Conservation (phyloP, 2,329 filamentous ascomycete genomes). For the Ophiostoma pallidulum region DNA sequence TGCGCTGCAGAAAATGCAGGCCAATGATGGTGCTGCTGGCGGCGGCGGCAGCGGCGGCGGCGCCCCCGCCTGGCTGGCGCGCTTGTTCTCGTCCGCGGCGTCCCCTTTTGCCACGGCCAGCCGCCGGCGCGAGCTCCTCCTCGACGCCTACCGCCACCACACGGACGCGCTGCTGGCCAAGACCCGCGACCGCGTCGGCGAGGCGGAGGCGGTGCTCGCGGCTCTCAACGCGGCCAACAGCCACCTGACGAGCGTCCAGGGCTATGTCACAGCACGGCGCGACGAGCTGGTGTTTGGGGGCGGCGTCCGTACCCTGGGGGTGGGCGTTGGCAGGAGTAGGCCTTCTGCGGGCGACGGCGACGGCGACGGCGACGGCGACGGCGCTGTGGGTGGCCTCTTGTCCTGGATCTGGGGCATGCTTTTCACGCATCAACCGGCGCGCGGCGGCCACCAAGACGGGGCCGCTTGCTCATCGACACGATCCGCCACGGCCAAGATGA, state of each 20-base stretch:
- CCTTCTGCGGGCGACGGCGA: not conserved
- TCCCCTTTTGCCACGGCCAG: not conserved
- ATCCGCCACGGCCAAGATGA: not conserved
- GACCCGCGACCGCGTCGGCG: slow-evolving; percentile 56
- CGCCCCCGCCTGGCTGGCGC: slow-evolving; percentile 27
- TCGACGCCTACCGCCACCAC: slow-evolving; percentile 68
- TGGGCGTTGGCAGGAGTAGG: not conserved
- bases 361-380: not conserved
- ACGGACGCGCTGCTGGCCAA: slow-evolving; percentile 60
- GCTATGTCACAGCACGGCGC: slow-evolving; percentile 52
- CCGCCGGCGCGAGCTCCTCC: slow-evolving; percentile 36
- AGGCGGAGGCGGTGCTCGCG: slow-evolving; percentile 58
- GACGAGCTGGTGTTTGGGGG: slow-evolving; percentile 47
- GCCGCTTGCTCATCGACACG: too few species aligned
- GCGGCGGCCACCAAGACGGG: not conserved
- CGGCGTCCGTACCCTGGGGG: too few species aligned
- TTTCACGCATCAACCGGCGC: not conserved
- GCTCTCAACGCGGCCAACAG: slow-evolving; percentile 60
- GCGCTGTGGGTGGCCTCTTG: not conserved
- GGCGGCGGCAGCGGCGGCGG: slow-evolving; percentile 6
- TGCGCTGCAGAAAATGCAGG: not conserved
- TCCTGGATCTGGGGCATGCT: slow-evolving; percentile 1
- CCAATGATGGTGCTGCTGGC: too few species aligned
- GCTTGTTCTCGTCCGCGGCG: slow-evolving; percentile 37
- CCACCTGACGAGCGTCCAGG: slow-evolving; percentile 59